Conservation (phyloP, 2,329 filamentous ascomycete genomes). For the Fusarium devonianum region DNA sequence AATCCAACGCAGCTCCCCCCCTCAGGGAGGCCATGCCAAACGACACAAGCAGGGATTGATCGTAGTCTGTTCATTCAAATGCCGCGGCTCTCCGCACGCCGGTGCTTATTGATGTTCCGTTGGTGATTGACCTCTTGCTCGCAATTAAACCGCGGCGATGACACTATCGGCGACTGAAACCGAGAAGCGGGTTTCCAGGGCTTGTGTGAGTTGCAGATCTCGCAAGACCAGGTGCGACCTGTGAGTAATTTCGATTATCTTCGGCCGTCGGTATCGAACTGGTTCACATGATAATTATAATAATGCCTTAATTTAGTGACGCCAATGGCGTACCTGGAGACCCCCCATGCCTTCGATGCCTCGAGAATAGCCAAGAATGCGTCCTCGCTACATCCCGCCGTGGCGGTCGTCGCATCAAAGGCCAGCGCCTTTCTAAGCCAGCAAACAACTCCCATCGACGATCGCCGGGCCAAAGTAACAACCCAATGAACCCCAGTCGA, state of each 20-base stretch:
- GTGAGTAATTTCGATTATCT: constrained; percentile 7
- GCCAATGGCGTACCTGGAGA: constrained; percentile 46
- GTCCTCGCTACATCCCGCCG: constrained; percentile 51
- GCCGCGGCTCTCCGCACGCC: constrained; percentile 7
- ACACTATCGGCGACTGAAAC: constrained; percentile 9
- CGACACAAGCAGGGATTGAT: too few species aligned
- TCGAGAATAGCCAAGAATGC: constrained; percentile 49
- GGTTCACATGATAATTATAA: too few species aligned
- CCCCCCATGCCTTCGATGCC: constrained; percentile 50
- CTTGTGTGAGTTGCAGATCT: constrained; percentile 27
- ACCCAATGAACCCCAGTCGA: constrained; percentile 9
- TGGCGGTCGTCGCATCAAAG: constrained; percentile 48
- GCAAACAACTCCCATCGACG: neutral
- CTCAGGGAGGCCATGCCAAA: too few species aligned
- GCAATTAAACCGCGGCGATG: too few species aligned
- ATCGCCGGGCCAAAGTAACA: neutral
- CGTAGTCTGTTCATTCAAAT: too few species aligned
- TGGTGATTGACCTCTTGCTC: constrained; percentile 24
- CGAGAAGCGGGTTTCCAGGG: constrained; percentile 32
- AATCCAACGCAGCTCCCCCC: too few species aligned
- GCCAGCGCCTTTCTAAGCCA: constrained; percentile 13
- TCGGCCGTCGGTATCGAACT: too few species aligned
- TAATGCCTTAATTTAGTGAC: constrained; percentile 34
- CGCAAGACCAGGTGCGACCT: constrained; percentile 34
- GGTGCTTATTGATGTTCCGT: too few species aligned